Evolutionary conservation across 2,329 filamentous ascomycete genomes (phyloP).

Genomic region (Penicillium verrucosum): DNA sequence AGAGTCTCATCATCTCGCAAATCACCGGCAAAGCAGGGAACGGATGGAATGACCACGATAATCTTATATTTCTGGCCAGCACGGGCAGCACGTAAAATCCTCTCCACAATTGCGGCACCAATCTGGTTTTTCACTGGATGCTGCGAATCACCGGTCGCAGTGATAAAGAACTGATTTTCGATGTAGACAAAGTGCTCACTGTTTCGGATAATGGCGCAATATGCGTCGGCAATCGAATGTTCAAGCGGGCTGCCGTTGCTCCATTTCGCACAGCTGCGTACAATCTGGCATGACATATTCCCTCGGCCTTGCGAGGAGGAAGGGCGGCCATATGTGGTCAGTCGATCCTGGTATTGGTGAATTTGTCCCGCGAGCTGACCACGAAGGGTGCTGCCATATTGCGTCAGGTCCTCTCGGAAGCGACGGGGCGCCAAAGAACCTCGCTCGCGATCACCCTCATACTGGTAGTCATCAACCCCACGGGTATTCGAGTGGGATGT

Average conservation of each 20-base stretch:
- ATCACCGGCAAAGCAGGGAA: conserved; percentile 93
- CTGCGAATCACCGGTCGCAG: conserved; percentile 82
- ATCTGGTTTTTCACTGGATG: conserved; percentile 84
- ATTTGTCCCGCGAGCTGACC: conserved; percentile 43
- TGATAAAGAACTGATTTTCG: conserved; percentile 99
- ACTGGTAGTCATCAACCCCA: conserved; percentile 35
- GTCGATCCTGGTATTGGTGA: conserved; percentile 44
- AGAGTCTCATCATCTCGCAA: conserved; percentile 76
- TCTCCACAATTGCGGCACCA: conserved; percentile 88
- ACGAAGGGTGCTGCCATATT: conserved; percentile 39
- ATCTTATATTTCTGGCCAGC: conserved; percentile 85
- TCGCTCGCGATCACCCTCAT: conserved; percentile 35
- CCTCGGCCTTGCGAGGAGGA: conserved; percentile 24
- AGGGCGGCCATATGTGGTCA: conserved; percentile 26
- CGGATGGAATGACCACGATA: conserved; percentile 82
- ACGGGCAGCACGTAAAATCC: conserved; percentile 73
- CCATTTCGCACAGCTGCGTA: conserved; percentile 91
- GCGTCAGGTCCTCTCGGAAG: conserved; percentile 38
- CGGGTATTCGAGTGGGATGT: conserved; percentile 32
- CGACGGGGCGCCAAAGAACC: conserved; percentile 34
- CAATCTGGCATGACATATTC: conserved; percentile 41
- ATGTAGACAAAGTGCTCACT: conserved; percentile 95
- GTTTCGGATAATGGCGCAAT: conserved; percentile 76
- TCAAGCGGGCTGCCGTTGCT: conserved; percentile 82
- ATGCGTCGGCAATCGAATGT: conserved; percentile 83